phyloP scores from a whole-genome alignment of 345 rosid species.

The Pistacia atlantica region DNA sequence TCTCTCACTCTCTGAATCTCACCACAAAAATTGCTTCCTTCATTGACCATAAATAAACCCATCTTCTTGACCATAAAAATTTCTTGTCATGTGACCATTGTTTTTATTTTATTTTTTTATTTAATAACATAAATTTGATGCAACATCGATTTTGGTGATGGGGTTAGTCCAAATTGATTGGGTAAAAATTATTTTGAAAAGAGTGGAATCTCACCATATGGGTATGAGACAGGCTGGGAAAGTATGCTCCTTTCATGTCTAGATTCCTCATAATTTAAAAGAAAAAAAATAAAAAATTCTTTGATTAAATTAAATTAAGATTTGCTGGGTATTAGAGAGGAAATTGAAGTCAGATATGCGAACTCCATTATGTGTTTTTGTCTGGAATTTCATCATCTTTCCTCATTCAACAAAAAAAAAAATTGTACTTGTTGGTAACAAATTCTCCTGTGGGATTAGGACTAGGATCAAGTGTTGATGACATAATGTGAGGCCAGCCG shows the following conservation, averaged over 20 bases:
- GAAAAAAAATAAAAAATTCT: neutral
- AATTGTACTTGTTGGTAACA: slow-evolving; percentile 4
- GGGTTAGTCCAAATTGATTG: slow-evolving; percentile 26
- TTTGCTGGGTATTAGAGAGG: slow-evolving; percentile 12
- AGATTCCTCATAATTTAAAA: slow-evolving; percentile 14
- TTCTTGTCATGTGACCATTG: slow-evolving; percentile 8
- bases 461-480: neutral
- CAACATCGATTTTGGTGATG: slow-evolving; percentile 44
- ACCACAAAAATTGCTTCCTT: neutral
- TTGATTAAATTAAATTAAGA: slow-evolving; percentile 12
- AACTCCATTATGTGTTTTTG: slow-evolving; percentile 21
- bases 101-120: neutral
- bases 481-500: neutral
- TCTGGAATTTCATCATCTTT: slow-evolving; percentile 28
- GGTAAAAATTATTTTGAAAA: slow-evolving; percentile 33
- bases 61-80: neutral
- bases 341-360: slow-evolving; percentile 16
- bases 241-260: slow-evolving; percentile 28
- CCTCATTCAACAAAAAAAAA: too few species aligned
- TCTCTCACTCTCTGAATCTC: neutral
- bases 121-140: slow-evolving; percentile 7
- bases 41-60: neutral
- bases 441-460: neutral
- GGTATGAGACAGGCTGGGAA: slow-evolving; percentile 31
- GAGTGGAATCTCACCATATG: slow-evolving; percentile 34